Evolutionary conservation across 306 rosid genomes (phyloP), one percentile per base, ranked within the genome.

Genomic region (Hippophae rhamnoides): DNA sequence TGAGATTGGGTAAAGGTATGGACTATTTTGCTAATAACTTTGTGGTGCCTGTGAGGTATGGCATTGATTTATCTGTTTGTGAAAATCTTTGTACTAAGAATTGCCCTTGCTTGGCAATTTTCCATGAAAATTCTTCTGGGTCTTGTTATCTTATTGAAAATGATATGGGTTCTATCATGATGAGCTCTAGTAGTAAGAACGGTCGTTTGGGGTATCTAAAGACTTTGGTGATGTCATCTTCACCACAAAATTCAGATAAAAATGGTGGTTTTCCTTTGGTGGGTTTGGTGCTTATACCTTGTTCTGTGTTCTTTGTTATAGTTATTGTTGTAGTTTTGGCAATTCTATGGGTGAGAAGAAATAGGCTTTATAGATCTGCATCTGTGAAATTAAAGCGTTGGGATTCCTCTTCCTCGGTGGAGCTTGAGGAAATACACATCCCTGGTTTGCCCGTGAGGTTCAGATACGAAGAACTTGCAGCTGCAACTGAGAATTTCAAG

Each of bases 401-500:
- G 61, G 14, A 54, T 13, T 14, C 73, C 8, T 31, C 56, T 47
- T 60, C 73, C 38, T 44, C 61, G 10, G 49, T 43, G 23, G 62
- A 61, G 60, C 10, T 47, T 12, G 67, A 69, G 49, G 60, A 9
- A n/a, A 26, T 41, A 14, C 61, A 46, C 12, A 69, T 69, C 49
- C 61, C 73, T 5, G 73, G 73, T n/a, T 69, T 69, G 7, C 73
- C 73, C 0, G 67, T 60, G 23, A 69, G 67, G 53, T 69, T 52
- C 8, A 46, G n/a, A 14, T 69, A 46, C 25, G 67, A 45, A 14
- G 73, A 46, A 31, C 67, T 69, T 6, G 67, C 13, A 8, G 67
- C 31, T 31, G 73, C 73, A 50, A 69, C 73, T 54, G 73, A 54
- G 13, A 61, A 60, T 41, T 69, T 69, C 65, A 61, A 41, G 43